Evolutionary conservation across 352 stramenopile genomes (phyloP), one percentile per base, ranked within the genome.

Genomic region (Globisporangium spinosum): DNA sequence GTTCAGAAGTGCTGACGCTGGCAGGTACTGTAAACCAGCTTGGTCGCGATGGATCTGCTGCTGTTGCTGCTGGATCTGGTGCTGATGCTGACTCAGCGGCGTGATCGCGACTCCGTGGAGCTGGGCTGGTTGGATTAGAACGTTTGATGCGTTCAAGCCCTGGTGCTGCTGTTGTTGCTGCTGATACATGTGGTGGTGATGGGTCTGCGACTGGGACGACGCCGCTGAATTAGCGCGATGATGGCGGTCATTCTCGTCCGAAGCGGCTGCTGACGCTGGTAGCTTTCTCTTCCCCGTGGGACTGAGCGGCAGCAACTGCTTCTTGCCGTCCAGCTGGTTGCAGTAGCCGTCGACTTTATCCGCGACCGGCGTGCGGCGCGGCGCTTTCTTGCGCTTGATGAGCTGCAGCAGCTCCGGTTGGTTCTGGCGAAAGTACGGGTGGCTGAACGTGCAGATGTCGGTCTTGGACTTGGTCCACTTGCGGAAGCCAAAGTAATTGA

Each of bases 401-500:
- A 89, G 71, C 58, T 91, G 78, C 62, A 93, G 70, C 62, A 93
- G 55, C 60, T 91, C 80, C 1, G 84, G 87, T 53, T 92, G 78
- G 70, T 93, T 89, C 57, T 86, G 75, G 29, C 77, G 73, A 49
- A 93, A 94, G 70, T 81, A 89, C n/a, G 82, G 82, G 64, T 94
- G 83, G 62, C 83, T 92, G 63, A 94, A 94, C 54, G 87, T 94
- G 73, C 87, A 94, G 65, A 94, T 91, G 54, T 91, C 84, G 15
- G 87, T 91, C 72, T 91, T 85, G 53, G 75, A 79, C 58, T 81
- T 80, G 65, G 76, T 83, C 76, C 76, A 83, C 54, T 90, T 90
- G 54, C 78, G 74, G 73, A 97, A 97, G 35, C 74, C 80, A 75
- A 97, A 97, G 73, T 97, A 96, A 70, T 93, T 95, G 49, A 97